Conservation (phyloP, 306 rosid genomes). For the Malus asiatica region DNA sequence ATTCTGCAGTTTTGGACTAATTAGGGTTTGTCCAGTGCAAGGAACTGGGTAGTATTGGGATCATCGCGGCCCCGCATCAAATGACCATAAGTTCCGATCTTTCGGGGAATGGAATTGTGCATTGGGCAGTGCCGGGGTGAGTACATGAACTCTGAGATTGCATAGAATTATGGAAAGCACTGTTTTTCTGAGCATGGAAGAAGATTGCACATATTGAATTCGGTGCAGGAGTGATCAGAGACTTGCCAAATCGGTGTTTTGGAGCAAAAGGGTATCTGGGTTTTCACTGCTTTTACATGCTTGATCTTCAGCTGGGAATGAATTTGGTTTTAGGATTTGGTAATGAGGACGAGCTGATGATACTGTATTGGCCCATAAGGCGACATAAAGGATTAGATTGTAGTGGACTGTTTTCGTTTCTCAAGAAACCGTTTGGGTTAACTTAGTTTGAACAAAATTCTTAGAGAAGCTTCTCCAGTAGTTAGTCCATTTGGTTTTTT, state of each 20-base stretch:
- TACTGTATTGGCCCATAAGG: conserved; percentile 29
- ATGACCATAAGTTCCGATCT: conserved; percentile 35
- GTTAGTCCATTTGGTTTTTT: conserved; percentile 18
- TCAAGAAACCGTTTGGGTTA: conserved; percentile 38
- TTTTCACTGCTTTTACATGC: conserved; percentile 3
- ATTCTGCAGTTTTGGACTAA: conserved; percentile 17
- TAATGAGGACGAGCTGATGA: conserved; percentile 33
- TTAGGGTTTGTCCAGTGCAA: conserved; percentile 37
- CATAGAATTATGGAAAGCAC: conserved; percentile 34
- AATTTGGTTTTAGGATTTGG: conserved; percentile 26
- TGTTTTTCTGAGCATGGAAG: conserved; percentile 57
- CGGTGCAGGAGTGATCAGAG: conserved; percentile 38
- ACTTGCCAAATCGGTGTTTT: conserved; percentile 15
- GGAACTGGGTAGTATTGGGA: conserved; percentile 15
- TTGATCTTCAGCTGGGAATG: conserved; percentile 24
- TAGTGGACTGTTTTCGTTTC: conserved; percentile 38
- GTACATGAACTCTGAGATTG: conserved; percentile 42
- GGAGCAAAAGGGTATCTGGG: conserved; percentile 19
- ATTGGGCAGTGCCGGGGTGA: conserved; percentile 28
- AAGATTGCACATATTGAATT: conserved; percentile 48
- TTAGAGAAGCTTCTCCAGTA: neutral
- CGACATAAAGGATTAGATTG: conserved; percentile 34
- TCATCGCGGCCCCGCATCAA: conserved; percentile 6
- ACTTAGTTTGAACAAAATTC: conserved; percentile 31
- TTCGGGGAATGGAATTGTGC: conserved; percentile 20